phyloP scores from a whole-genome alignment of 257 asterid genomes.

The Solanum virginianum region DNA sequence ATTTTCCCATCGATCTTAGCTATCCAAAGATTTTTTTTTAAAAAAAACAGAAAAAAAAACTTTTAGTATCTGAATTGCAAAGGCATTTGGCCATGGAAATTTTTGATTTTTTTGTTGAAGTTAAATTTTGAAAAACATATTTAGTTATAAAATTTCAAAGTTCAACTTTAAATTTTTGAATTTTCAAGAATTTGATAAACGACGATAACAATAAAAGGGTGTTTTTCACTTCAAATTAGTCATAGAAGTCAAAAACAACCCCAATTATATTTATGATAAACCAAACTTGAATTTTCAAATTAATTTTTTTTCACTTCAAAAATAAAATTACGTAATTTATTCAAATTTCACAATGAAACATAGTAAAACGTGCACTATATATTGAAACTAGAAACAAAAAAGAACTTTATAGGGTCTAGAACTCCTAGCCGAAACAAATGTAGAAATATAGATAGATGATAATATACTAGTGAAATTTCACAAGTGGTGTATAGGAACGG shows the following conservation, averaged over 20 bases:
- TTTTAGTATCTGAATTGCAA: neutral
- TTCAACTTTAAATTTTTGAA: neutral
- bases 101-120: too few species aligned
- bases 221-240: neutral
- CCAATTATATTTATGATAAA: neutral
- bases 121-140: too few species aligned
- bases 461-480: too few species aligned
- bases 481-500: too few species aligned
- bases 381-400: neutral
- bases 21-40: neutral
- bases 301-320: too few species aligned
- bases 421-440: neutral
- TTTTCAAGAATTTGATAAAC: neutral
- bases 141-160: too few species aligned
- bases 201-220: too few species aligned
- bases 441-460: too few species aligned
- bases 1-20: neutral
- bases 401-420: neutral
- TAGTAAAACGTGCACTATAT: neutral
- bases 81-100: neutral
- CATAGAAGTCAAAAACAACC: neutral
- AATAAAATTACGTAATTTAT: too few species aligned
- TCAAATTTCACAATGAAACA: neutral
- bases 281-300: too few species aligned
- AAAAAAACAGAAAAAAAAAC: neutral